These are phyloP conservation scores for Wickerhamomyces queroliae DNA, from an alignment of 805 yeast genomes.

Conservation along the genomic window DNA sequence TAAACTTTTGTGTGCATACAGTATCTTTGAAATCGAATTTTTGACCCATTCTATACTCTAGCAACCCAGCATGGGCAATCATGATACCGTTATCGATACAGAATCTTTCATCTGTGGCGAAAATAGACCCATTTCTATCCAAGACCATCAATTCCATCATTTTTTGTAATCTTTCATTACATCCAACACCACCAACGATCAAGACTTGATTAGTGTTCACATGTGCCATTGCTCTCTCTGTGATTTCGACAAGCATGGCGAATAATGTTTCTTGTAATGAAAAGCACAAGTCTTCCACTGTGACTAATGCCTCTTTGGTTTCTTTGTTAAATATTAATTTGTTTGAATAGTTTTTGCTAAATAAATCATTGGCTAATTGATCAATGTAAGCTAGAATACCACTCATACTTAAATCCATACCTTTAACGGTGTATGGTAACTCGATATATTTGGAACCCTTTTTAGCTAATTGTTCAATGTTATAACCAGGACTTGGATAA, in stretches of 20 bases:
- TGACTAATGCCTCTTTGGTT: constrained; percentile 43
- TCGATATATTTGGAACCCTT: constrained; percentile 53
- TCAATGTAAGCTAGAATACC: constrained; percentile 90
- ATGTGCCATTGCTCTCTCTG: constrained; percentile 98
- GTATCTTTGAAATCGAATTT: constrained; percentile 54
- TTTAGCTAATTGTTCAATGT: constrained; percentile 91
- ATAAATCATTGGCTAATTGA: constrained; percentile 66
- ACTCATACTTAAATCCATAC: constrained; percentile 97
- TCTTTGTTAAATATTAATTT: constrained; percentile 30
- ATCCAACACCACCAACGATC: constrained; percentile 98
- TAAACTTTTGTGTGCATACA: constrained; percentile 86
- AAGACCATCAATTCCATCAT: constrained; percentile 96
- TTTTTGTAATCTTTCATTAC: constrained; percentile 82
- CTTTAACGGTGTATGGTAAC: constrained; percentile 94
- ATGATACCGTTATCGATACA: constrained; percentile 98
- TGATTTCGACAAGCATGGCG: constrained; percentile 96
- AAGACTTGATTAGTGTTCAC: constrained; percentile 84
- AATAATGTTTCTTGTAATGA: constrained; percentile 89
- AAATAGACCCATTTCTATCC: constrained; percentile 84
- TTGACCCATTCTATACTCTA: constrained; percentile 80
- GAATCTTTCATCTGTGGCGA: constrained; percentile 93
- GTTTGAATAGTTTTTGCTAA: constrained; percentile 35
- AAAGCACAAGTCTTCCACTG: constrained; percentile 85
- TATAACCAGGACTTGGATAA: constrained; percentile 96
- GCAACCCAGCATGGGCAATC: constrained; percentile 97